These are phyloP conservation scores for Fusarium fujikuroi DNA, from an alignment of 2,329 filamentous ascomycete genomes.

Conservation along the genomic window DNA sequence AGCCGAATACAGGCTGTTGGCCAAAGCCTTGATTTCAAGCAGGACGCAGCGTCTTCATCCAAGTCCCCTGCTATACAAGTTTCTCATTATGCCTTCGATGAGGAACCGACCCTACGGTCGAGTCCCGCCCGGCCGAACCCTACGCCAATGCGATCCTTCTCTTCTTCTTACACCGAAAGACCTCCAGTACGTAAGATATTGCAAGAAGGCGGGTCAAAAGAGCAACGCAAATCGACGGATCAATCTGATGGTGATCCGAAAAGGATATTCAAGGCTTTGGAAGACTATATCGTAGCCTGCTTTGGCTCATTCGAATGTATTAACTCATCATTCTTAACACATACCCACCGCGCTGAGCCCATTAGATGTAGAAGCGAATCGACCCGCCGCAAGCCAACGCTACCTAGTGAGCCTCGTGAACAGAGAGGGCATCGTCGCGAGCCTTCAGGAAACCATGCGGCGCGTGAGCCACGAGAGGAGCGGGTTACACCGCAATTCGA, in stretches of 20 bases:
- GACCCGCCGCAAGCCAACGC: conserved; percentile 43
- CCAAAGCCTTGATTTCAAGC: conserved; percentile 6
- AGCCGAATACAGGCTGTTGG: conserved; percentile 32
- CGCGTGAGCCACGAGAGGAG: conserved; percentile 29
- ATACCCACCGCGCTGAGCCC: conserved; percentile 50
- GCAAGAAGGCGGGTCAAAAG: conserved; percentile 23
- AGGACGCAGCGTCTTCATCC: conserved; percentile 5
- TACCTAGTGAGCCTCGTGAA: conserved; percentile 49
- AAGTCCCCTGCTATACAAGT: conserved; percentile 36
- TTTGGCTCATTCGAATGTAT: conserved; percentile 77
- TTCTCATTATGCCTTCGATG: conserved; percentile 50
- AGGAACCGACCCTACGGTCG: conserved; percentile 51
- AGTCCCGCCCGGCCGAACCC: conserved; percentile 44
- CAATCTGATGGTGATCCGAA: conserved; percentile 54
- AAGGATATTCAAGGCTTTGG: conserved; percentile 77
- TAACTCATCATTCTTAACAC: conserved; percentile 78
- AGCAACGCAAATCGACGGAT: conserved; percentile 31
- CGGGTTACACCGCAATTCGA: conserved; percentile 34
- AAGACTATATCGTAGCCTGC: conserved; percentile 78
- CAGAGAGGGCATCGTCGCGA: conserved; percentile 42
- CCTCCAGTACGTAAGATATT: conserved; percentile 40
- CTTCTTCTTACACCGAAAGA: conserved; percentile 58
- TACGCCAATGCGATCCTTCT: conserved; percentile 52
- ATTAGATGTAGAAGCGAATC: conserved; percentile 39
- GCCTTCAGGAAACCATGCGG: conserved; percentile 52